phyloP scores from a whole-genome alignment of 176 grass and related monocot species.

The Secale cereale region DNA sequence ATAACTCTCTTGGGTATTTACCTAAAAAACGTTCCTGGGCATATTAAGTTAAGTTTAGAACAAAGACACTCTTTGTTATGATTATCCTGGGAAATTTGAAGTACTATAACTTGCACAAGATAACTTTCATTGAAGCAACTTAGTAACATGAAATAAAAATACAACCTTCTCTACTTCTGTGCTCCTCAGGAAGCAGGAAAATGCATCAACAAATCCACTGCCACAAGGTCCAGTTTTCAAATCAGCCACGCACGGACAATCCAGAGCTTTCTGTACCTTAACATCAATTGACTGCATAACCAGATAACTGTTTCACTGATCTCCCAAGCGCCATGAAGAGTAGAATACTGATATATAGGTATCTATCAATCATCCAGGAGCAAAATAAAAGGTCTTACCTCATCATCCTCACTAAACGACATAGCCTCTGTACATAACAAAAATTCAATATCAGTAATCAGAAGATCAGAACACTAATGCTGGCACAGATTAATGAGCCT shows the following conservation, averaged over 20 bases:
- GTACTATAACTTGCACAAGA: background rate
- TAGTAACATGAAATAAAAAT: conserved; percentile 11
- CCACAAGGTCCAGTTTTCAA: conserved; percentile 95
- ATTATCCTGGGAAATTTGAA: conserved; percentile 1
- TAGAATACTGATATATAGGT: conserved; percentile 3
- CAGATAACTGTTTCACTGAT: conserved; percentile 30
- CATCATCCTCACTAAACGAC: conserved; percentile 46
- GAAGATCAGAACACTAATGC: background rate
- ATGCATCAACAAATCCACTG: conserved; percentile 68
- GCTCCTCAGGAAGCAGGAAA: conserved; percentile 86
- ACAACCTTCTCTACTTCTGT: conserved; percentile 80
- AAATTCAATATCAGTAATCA: conserved; percentile 32
- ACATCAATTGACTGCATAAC: conserved; percentile 68
- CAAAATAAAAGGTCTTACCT: conserved; percentile 41
- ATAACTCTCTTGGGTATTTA: too few relatives aligned
- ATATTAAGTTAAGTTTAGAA: background rate
- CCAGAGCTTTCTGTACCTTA: conserved; percentile 82
- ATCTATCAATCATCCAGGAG: background rate
- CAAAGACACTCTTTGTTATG: background rate
- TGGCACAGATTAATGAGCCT: background rate
- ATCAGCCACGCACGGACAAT: conserved; percentile 84
- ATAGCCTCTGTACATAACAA: conserved; percentile 66
- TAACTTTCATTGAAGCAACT: conserved; percentile 1
- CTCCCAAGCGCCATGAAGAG: conserved; percentile 9
- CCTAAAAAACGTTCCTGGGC: too few relatives aligned